These are phyloP conservation scores for Tulasnella sp. DNA, from an alignment of 768 basidiomycete genomes.

Conservation along the genomic window DNA sequence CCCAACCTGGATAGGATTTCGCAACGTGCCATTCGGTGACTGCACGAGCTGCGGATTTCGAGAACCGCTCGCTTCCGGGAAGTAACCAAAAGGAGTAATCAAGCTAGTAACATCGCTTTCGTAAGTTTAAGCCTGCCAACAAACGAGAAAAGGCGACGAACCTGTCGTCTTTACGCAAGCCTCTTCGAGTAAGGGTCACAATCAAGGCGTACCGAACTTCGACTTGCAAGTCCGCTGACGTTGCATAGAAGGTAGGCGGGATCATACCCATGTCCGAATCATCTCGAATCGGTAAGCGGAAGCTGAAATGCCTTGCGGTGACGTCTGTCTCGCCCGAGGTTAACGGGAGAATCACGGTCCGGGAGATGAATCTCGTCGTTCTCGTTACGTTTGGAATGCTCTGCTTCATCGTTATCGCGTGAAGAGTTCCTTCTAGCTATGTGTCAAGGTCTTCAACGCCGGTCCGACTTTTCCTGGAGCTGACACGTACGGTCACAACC, in stretches of 20 bases:
- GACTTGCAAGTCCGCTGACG: not conserved
- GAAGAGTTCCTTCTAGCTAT: not conserved
- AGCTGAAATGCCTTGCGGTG: not conserved
- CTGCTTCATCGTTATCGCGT: not conserved
- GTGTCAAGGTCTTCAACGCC: not conserved
- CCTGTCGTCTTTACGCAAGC: not conserved
- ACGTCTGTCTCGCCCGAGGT: not conserved
- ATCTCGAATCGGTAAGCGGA: not conserved
- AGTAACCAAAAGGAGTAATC: not conserved
- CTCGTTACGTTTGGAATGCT: not conserved
- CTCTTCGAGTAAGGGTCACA: not conserved
- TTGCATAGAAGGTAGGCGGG: not conserved
- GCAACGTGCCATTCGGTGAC: not conserved
- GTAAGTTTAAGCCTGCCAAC: not conserved
- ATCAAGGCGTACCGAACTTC: not conserved
- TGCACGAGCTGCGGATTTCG: not conserved
- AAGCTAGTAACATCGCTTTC: not conserved
- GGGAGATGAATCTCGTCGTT: not conserved
- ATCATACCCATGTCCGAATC: not conserved
- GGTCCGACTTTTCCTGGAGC: not conserved
- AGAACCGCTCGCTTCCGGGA: not conserved
- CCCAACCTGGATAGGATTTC: no score
- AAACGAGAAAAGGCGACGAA: not conserved
- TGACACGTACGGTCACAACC: not conserved
- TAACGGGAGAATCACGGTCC: not conserved